These are phyloP conservation scores for Ilyonectria destructans DNA, from an alignment of 2,329 filamentous ascomycete species.

Conservation along the genomic window DNA sequence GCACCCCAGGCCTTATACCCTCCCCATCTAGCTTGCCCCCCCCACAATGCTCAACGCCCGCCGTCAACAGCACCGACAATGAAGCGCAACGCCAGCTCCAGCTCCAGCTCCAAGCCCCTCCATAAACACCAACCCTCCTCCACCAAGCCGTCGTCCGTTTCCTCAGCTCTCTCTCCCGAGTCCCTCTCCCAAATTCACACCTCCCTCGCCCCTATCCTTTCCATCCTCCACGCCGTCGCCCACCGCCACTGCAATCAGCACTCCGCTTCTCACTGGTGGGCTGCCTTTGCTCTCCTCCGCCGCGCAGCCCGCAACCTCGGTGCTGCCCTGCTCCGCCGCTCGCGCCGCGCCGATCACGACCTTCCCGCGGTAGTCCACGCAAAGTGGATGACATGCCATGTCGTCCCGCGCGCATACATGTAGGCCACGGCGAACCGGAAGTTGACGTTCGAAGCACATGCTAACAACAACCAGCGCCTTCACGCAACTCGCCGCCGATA, in stretches of 20 bases:
- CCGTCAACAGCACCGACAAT: constrained; percentile 1
- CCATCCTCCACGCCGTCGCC: constrained; percentile 80
- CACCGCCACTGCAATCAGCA: constrained; percentile 96
- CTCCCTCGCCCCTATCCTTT: constrained; percentile 58
- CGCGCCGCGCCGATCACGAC: constrained; percentile 22
- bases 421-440: constrained; percentile 41
- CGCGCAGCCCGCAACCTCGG: constrained; percentile 74
- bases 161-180: constrained; percentile 19
- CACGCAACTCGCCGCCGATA: constrained; percentile 79
- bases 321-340: constrained; percentile 43
- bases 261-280: constrained; percentile 85
- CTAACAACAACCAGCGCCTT: constrained; percentile 67
- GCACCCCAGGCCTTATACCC: background rate
- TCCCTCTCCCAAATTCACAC: constrained; percentile 39
- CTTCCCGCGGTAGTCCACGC: constrained; percentile 43
- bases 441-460: background rate
- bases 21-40: background rate
- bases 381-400: constrained; percentile 50
- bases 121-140: constrained; percentile 22
- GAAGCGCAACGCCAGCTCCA: constrained; percentile 9
- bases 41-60: constrained; percentile 4
- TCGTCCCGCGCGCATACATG: constrained; percentile 57
- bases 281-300: constrained; percentile 79
- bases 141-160: constrained; percentile 33
- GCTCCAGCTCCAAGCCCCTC: constrained; percentile 27